A percentile compares a stretch with the other conserved stretches of the same genome.
Evolutionary conservation across 495 filamentous ascomycete genomes (phyloP).

Genomic region (Penicillium nucicola): DNA sequence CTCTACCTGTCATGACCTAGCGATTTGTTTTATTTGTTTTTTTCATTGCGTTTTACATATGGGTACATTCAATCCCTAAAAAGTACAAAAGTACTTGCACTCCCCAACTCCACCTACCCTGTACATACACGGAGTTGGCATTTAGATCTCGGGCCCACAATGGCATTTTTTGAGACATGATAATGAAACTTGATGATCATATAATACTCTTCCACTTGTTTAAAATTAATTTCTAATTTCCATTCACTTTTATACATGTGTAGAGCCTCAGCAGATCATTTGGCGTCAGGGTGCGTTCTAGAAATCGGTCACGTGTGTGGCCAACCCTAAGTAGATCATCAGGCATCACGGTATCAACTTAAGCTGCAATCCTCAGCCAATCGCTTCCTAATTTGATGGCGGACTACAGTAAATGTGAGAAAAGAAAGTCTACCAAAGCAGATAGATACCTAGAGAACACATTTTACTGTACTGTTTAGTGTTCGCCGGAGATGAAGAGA

Average conservation of each 20-base stretch:
- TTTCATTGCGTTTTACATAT: too few species aligned
- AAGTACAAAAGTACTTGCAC: slow-evolving; percentile 6
- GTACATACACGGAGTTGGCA: slow-evolving; percentile 15
- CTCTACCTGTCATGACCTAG: slow-evolving; percentile 8
- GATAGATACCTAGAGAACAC: too few species aligned
- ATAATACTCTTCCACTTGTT: not conserved
- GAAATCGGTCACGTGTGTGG: not conserved
- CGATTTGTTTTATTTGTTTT: not conserved
- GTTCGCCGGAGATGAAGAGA: too few species aligned
- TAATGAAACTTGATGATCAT: slow-evolving; percentile 21
- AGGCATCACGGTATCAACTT: not conserved
- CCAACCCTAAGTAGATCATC: slow-evolving; percentile 2
- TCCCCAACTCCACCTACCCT: slow-evolving; percentile 3
- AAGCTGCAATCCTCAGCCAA: too few species aligned
- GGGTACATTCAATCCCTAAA: not conserved
- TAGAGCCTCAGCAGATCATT: not conserved
- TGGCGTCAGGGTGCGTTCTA: not conserved
- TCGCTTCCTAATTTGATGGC: too few species aligned
- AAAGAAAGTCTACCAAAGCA: too few species aligned
- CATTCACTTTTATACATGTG: not conserved
- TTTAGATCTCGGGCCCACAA: slow-evolving; percentile 1
- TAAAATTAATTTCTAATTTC: not conserved
- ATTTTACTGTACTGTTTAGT: too few species aligned
- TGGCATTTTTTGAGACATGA: slow-evolving; percentile 10
- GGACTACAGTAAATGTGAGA: too few species aligned